Base-by-base conservation (phyloP, 164 flowering plant genomes). In the Liquidambar formosana region DNA sequence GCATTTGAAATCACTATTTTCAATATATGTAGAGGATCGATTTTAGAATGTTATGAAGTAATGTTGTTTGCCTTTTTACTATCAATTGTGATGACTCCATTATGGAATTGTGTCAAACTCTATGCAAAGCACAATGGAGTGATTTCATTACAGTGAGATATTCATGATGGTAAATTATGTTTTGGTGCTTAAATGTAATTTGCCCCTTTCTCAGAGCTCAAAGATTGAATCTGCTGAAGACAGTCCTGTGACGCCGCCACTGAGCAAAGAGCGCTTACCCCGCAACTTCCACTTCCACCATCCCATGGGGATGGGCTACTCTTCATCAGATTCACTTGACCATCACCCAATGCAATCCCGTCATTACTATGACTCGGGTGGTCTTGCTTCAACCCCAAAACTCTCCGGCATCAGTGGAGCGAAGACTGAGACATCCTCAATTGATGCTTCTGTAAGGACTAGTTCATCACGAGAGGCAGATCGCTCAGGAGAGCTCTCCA, bases 221-320 rank as follows among this genome's bases (percentile, higher is more conserved):
- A 88, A 88, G 72, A 80, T 81, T 57, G 93, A 90, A 70, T 89
- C 94, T 19, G 81, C 80, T 0, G 85, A 82, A 74, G 88, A 86
- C 69, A 87, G 93, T 69, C 99, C 97, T 0, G 76, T 83, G 43
- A 95, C 97, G 59, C 97, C 99, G 1, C 97, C 99, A 23, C 69
- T 91, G 63, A 82, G 70, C 68, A 84, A 78, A 72, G 99, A 95
- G 71, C 78, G 85, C 21, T 69, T 82, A 21, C 96, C 97, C 1
- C 85, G 82, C 25, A 84, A 81, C 71, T 71, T 86, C 22, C 81
- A 81, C 71, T 71, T 86, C 22, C 81, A 80, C 60, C 83, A 86
- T 21, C 89, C 93, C 13, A 57, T 65, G 47, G 88, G 89, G 56
- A 80, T 76, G 81, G 88, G 85, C 12, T 84, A 82, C 72, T 95